Evolutionary conservation across 1,139 yeast genomes (phyloP), one percentile per base, ranked within the genome.

Genomic region (Blastobotrys apis): DNA sequence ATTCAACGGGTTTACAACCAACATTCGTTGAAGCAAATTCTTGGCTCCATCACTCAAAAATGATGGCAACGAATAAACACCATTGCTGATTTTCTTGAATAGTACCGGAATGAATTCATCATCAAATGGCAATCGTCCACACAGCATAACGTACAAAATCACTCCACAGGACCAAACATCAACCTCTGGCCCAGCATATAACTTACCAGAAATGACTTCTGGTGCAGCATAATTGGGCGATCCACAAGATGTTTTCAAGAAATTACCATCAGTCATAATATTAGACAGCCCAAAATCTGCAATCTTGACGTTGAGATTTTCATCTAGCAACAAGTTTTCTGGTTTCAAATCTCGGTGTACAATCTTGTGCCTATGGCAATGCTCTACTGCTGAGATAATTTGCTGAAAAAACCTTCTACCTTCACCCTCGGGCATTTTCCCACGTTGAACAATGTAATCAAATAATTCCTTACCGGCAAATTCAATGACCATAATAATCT

Each of bases 151-250:
- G 58, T 90, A 92, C 49, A 92, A 73, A 45, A 94, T 92, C 40
- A 94, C 97, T 56, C 99, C 98, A 57, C 95, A 84, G 0, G 95
- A 85, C 99, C 99, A 94, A 43, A 94, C 97, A 64, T 94, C 98
- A 41, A 92, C 98, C 67, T 92, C 98, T 2, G 97, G 97, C 4
- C 98, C 98, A 1, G 97, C 98, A 60, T 92, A 92, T 47, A 92
- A 74, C 63, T 94, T 90, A 37, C 98, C 98, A 54, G 94, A 81
- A 49, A 92, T 92, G 39, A 92, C 97, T 66, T 92, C 98, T 0
- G 98, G 98, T 0, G 98, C 98, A 1, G 98, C 98, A 62, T 92
- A 92, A 62, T 92, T 90, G 43, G 98, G 97, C 12, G 95, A 85
- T 2, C 98, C 98, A 70, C 98, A 92, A 59, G 92, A 80, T 1